phyloP scores from a whole-genome alignment of 2,329 filamentous ascomycete genomes.

The Clonostachys chloroleuca region DNA sequence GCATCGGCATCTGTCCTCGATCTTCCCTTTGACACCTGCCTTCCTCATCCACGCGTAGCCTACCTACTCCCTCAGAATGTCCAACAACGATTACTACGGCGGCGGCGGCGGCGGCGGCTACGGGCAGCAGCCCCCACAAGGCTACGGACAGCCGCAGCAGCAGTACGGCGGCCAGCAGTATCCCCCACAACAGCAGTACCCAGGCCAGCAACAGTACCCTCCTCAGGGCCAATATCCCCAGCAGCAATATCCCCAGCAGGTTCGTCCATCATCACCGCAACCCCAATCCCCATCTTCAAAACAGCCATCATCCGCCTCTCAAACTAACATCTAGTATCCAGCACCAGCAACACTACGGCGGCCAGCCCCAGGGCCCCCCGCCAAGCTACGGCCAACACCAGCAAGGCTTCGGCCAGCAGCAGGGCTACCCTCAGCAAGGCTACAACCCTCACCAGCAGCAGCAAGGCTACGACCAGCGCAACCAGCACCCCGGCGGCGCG shows the following conservation, averaged over 20 bases:
- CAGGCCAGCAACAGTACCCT: neutral
- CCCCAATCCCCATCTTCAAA: conserved; percentile 3
- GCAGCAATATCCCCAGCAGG: conserved; percentile 13
- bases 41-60: no score
- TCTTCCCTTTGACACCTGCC: no score
- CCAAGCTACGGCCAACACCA: conserved; percentile 19
- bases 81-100: conserved; percentile 30
- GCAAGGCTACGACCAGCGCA: conserved; percentile 10
- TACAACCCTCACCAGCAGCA: conserved; percentile 9
- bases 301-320: neutral
- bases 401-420: conserved; percentile 9
- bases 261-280: conserved; percentile 6
- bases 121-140: conserved; percentile 13
- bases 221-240: conserved; percentile 10
- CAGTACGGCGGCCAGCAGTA: conserved; percentile 9
- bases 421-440: conserved; percentile 4
- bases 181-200: conserved; percentile 9
- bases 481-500: conserved; percentile 13
- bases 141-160: conserved; percentile 11
- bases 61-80: conserved; percentile 15
- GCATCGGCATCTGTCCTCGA: no score
- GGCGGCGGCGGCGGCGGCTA: conserved; percentile 14
- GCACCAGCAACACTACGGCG: conserved; percentile 6
- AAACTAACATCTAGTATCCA: neutral
- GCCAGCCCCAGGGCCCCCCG: conserved; percentile 11